Evolutionary conservation across 2,329 filamentous ascomycete species (phyloP), one percentile per base, ranked within the genome.

Genomic region (Sporothrix brunneoviolacea): DNA sequence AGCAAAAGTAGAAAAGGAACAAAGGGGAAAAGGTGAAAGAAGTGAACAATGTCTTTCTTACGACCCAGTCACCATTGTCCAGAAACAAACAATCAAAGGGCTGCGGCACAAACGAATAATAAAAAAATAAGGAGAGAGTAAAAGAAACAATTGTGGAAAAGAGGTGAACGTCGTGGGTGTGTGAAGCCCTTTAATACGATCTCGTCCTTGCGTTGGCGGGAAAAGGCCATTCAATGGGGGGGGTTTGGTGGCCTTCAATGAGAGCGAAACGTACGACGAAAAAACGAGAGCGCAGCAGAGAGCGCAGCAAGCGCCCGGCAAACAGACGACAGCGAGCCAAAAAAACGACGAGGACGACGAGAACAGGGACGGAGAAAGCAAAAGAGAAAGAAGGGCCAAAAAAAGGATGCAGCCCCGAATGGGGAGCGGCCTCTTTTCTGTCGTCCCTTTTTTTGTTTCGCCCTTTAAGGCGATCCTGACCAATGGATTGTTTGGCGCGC

Each of bases 401-500:
- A 41, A 8, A 36, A 39, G 24, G 15, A 30, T 12, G 33, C 9
- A 33, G 15, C 13, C 19, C 9, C 32, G 22, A 40, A 28, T 37
- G 28, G 24, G 36, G 24, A n/a, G 22, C 19, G 35, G 28, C 35
- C n/a, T n/a, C n/a, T n/a, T n/a, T n/a, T n/a, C n/a, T n/a, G n/a
- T n/a, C 35, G 15, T 33, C 13, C 9, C 18, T 16, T 15, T n/a
- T 44, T 16, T 21, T 48, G 53, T 57, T 55, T 57, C 55, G 55
- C 51, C 55, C 48, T 47, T 45, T 18, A 41, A 49, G 39, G 40
- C 40, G 2, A 22, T 21, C 50, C 32, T 54, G 35, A 50, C 55
- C 55, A 55, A 57, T 57, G 33, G 40, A 41, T 55, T 41, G n/a
- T 44, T 55, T 52, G 52, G 41, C 55, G 54, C 55, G 52, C 45